Evolutionary conservation across 2,329 filamentous ascomycete genomes (phyloP), one percentile per base, ranked within the genome.

Genomic region (Teratosphaeria viscida): DNA sequence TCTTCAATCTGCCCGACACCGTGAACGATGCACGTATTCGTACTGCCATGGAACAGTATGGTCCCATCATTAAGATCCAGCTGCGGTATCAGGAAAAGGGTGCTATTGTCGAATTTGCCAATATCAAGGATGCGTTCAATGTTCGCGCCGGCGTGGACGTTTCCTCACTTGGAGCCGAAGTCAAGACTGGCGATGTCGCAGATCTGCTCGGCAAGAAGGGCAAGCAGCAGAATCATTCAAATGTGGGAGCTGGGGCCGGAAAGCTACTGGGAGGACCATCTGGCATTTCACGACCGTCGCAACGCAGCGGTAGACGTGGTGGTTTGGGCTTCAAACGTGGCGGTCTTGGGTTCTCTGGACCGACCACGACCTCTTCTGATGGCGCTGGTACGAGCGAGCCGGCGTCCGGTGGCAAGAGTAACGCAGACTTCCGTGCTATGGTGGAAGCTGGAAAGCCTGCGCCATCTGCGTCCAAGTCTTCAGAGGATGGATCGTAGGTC

Each of bases 1-100:
- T 99, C 32, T 83, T 96, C 75, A 88, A 92, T 63, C 78, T 99
- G 1, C 90, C 94, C 0, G 94, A 97, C 69, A 97, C 92, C 0
- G 84, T 97, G 68, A 96, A 95, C 64, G 90, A 95, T 68, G 85
- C 88, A 1, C 89, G 92, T 34, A 84, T 99, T 58, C 84, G 84
- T 53, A 81, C 85, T 0, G 77, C 95, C 2, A 85, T 88, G 8
- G 87, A 90, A 66, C 81, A 84, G 1, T 81, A 86, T 53, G 91
- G 90, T 0, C 74, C 80, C 1, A 79, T 96, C 27, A 79, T 86
- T 63, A 92, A 92, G 72, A 80, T 97, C 3, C 80, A 88, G 12
- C 79, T 96, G 11, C 85, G 90, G 54, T 90, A 91, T 1, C 84
- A 90, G 61, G 89, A 95, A 63, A 85, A 87, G 60, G 92, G 91